phyloP scores from a whole-genome alignment of 1,284 basidiomycete genomes.

The Pseudozyma sp. region DNA sequence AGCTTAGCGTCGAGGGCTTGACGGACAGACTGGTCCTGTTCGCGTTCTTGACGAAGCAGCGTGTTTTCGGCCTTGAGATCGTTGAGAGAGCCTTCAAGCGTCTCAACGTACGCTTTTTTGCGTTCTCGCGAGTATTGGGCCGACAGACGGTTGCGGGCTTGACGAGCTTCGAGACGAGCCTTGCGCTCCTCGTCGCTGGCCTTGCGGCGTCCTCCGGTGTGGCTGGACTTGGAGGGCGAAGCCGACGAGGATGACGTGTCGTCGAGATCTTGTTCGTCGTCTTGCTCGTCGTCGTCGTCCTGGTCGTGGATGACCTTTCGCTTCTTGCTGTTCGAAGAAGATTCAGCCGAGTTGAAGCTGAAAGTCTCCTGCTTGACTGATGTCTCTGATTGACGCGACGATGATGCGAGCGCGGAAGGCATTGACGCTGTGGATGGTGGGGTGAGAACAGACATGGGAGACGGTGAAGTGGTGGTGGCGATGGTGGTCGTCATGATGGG shows the following conservation, averaged over 20 bases:
- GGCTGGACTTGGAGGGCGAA: slow-evolving; percentile 34
- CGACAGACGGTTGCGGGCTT: slow-evolving; percentile 65
- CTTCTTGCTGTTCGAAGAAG: slow-evolving; percentile 36
- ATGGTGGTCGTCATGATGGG: slow-evolving; percentile 32
- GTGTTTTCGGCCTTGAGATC: slow-evolving; percentile 51
- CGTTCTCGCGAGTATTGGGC: slow-evolving; percentile 65
- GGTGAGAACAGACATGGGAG: slow-evolving; percentile 15
- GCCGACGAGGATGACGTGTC: slow-evolving; percentile 16
- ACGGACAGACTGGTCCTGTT: slow-evolving; percentile 26
- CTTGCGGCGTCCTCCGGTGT: slow-evolving; percentile 28
- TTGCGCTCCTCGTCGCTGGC: slow-evolving; percentile 61
- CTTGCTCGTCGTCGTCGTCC: slow-evolving; percentile 16
- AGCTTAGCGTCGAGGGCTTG: slow-evolving; percentile 45
- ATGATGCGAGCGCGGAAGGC: slow-evolving; percentile 19
- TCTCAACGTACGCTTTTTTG: slow-evolving; percentile 63
- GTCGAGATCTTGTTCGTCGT: slow-evolving; percentile 8
- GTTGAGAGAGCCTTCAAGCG: slow-evolving; percentile 55
- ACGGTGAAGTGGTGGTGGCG: slow-evolving; percentile 1
- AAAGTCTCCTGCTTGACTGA: slow-evolving; percentile 31
- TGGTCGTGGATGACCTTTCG: slow-evolving; percentile 19
- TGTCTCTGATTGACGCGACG: slow-evolving; percentile 33
- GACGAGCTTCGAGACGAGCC: slow-evolving; percentile 63
- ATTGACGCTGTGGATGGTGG: slow-evolving; percentile 15
- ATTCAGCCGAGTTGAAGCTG: not conserved
- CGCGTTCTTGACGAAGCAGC: slow-evolving; percentile 23